Base-by-base conservation (phyloP, 2,329 filamentous ascomycete genomes). In the Aspergillus amoenus region DNA sequence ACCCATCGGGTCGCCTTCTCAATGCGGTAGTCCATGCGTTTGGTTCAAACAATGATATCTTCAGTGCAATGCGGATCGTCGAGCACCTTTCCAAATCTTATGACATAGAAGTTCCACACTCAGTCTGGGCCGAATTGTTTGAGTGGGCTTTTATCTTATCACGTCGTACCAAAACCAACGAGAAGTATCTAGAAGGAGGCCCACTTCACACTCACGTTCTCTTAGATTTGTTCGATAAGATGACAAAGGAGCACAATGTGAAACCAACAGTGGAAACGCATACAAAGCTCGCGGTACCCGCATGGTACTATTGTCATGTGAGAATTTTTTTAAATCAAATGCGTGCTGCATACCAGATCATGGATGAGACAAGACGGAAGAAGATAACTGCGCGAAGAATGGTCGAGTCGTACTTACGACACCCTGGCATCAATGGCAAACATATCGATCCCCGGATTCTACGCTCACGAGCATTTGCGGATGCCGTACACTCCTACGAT, bases 21-120 rank as follows among this genome's bases (percentile, higher is more conserved):
- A 78, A 83, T 54, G 82, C 87, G 8, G 75, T 93, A n/a, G 87
- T 88, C 5, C 86, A 91, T 67, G 78, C 80, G 1, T 89, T 88
- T 61, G 83, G 88, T n/a, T 81, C 80, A 59, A 90, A 88, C 71
- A 86, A 83, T 47, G 79, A 87, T 54, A 78, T 91, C 4, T 69
- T 78, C 1, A 76, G 80, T 2, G 88, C 84, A 12, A 67, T 88
- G 24, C 79, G 82, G 41, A 66, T 88, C 0, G 73, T 92, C 12
- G 81, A 88, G 58, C 83, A 83, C 63, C 70, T 93, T 47, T 87
- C 89, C 0, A 73, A 73, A 1, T 76, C 77, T 6, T 90, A 88
- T 71, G 61, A 75, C 1, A 73, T 93, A 22, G 60, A 76, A 1
- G 84, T 93, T 39, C 74, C 84, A 0, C 64, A 68, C 6, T 68